Base-by-base conservation (phyloP, 306 rosid species). In the Dalbergia cochinchinensis region DNA sequence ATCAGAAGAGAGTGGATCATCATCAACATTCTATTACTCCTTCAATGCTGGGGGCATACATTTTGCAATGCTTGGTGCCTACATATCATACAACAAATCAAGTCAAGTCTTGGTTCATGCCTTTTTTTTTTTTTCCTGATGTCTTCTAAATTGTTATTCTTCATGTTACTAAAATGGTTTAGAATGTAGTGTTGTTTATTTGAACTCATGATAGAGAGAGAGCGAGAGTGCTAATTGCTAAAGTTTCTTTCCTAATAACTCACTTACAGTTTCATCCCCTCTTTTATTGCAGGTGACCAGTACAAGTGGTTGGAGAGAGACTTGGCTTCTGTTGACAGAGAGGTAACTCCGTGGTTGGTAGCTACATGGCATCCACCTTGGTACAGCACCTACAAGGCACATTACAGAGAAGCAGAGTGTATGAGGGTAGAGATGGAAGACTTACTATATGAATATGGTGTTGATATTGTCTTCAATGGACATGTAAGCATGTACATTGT, bases 21-120 rank as follows among this genome's bases (percentile, higher is more conserved):
- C 77, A 3, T 92, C 97, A 65, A 82, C 94, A 8, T 45, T 94
- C 1, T 94, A 87, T 84, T 94, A 92, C 82, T 94, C 99, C 79
- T 94, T 94, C 85, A 90, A 87, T 79, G 94, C 95, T 13, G 99
- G 99, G 11, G 99, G 99, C 31, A 88, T 92, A 74, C 99, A 94
- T 86, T 91, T 91, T 69, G 53, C 92, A 60, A 94, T 92, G 97
- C 95, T 94, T 0, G 95, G 97, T 18, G 84, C 97, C 80, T 91
- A 91, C 87, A 60, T 79, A 77, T 50, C 86, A 0, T 91, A 90
- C 70, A 39, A 85, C 64, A 85, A 70, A 86, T 86, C 97, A 80
- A 90, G 98, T 94, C 62, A 82, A 64, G 55, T 63, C 68, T 47
- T n/a, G 33, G 12, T 37, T 35, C 57, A 31, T 22, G 33, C 6